These are phyloP conservation scores for Fusarium musae DNA, from an alignment of 2,329 filamentous ascomycete species.

Conservation along the genomic window DNA sequence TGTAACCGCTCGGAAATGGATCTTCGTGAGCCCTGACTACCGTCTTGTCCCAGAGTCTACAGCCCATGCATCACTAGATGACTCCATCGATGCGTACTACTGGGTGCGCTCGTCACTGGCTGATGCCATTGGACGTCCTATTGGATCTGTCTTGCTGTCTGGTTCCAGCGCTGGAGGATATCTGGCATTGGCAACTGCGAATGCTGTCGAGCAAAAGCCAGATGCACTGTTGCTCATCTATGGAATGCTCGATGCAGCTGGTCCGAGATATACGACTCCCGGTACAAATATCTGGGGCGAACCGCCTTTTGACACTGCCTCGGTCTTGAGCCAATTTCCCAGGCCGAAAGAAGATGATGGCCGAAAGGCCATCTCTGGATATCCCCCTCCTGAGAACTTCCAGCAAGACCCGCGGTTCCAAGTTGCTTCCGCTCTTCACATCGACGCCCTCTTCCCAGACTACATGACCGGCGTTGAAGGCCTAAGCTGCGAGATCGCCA, in stretches of 20 bases:
- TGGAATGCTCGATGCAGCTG: constrained; percentile 30
- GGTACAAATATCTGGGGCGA: constrained; percentile 25
- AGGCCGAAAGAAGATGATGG: background rate
- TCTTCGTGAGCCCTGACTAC: constrained; percentile 40
- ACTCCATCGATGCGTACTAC: constrained; percentile 33
- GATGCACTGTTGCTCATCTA: constrained; percentile 27
- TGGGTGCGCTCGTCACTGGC: constrained; percentile 29
- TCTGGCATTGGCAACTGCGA: constrained; percentile 28
- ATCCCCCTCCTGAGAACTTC: background rate
- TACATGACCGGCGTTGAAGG: constrained; percentile 35
- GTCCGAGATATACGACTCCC: constrained; percentile 24
- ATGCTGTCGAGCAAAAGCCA: constrained; percentile 6
- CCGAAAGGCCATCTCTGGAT: constrained; percentile 16
- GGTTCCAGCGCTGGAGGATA: constrained; percentile 40
- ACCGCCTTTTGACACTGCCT: constrained; percentile 15
- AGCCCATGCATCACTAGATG: constrained; percentile 29
- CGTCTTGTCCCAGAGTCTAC: constrained; percentile 37
- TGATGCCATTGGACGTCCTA: constrained; percentile 1
- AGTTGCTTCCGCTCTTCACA: constrained; percentile 30
- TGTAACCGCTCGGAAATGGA: constrained; percentile 33
- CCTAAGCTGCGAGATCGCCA: constrained; percentile 8
- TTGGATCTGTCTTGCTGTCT: constrained; percentile 24
- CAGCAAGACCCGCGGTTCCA: background rate
- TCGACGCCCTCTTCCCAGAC: constrained; percentile 36
- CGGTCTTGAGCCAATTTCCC: constrained; percentile 26